Conservation (phyloP, 257 asterid species). For the Solanum pennellii region DNA sequence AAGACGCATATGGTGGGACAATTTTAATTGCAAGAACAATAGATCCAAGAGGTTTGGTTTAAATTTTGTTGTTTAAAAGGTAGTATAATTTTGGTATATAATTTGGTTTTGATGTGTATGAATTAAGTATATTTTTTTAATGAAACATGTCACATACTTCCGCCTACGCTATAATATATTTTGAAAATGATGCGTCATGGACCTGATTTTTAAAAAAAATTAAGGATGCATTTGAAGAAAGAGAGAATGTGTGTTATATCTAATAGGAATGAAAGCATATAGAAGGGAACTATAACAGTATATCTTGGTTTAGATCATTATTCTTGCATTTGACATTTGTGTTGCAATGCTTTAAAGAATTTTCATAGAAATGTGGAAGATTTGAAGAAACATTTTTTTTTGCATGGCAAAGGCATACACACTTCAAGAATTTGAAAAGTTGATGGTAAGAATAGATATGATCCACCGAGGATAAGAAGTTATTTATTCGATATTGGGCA, state of each 20-base stretch:
- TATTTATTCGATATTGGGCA: background rate
- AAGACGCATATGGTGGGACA: background rate
- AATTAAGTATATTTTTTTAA: background rate
- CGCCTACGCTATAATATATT: background rate
- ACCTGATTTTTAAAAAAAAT: background rate
- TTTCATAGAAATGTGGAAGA: background rate
- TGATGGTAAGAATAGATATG: background rate
- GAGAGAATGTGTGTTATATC: background rate
- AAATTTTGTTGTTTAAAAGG: no score
- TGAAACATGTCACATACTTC: background rate
- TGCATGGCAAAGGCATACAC: background rate
- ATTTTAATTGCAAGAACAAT: background rate
- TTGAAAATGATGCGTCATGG: background rate
- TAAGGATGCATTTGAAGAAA: background rate
- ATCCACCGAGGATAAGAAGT: background rate
- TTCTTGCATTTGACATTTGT: background rate
- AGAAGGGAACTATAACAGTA: background rate
- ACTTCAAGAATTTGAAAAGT: background rate
- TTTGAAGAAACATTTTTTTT: background rate
- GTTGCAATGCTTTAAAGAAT: background rate
- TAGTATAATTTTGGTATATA: no score
- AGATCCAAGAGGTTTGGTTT: background rate
- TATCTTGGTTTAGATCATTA: background rate
- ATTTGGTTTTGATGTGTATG: background rate
- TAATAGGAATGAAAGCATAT: background rate